These are phyloP conservation scores for Mesembryanthemum crystallinum DNA, from an alignment of 148 eudicot genomes.

Conservation along the genomic window DNA sequence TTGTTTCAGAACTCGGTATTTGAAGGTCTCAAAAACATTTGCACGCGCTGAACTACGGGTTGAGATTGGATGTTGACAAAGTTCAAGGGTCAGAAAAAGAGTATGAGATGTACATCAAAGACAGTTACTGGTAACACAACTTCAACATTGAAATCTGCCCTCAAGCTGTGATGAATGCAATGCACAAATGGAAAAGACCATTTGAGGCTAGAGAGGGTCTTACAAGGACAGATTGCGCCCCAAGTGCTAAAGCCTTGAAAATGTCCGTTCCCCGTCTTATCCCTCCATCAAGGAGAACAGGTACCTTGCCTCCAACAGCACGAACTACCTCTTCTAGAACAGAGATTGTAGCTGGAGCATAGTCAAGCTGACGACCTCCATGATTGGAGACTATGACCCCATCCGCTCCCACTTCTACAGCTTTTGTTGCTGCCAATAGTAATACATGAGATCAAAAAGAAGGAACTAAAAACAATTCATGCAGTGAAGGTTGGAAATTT, in stretches of 20 bases:
- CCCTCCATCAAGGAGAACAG: conserved; percentile 79
- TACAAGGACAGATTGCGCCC: conserved; percentile 76
- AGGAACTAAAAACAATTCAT: no score
- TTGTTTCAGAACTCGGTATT: no score
- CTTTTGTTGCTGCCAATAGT: conserved; percentile 49
- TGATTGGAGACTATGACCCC: conserved; percentile 84
- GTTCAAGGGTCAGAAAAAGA: no score
- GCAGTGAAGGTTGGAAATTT: no score
- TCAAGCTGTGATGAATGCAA: not conserved
- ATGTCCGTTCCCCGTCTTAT: conserved; percentile 80
- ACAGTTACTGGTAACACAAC: no score
- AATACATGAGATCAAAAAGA: no score
- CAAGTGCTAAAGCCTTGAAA: conserved; percentile 84
- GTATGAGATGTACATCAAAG: no score
- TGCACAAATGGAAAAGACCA: not conserved
- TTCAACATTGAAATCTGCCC: not conserved
- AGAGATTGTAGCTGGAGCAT: conserved; percentile 67
- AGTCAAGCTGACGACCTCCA: conserved; percentile 88
- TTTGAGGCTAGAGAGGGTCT: conserved; percentile 20
- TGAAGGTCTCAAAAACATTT: no score
- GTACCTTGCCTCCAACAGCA: conserved; percentile 68
- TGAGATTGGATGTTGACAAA: no score
- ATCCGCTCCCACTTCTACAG: conserved; percentile 56
- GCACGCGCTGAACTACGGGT: no score
- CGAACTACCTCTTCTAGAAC: conserved; percentile 78